phyloP scores from a whole-genome alignment of 495 filamentous ascomycete species.

The Penicillium bialowiezense region DNA sequence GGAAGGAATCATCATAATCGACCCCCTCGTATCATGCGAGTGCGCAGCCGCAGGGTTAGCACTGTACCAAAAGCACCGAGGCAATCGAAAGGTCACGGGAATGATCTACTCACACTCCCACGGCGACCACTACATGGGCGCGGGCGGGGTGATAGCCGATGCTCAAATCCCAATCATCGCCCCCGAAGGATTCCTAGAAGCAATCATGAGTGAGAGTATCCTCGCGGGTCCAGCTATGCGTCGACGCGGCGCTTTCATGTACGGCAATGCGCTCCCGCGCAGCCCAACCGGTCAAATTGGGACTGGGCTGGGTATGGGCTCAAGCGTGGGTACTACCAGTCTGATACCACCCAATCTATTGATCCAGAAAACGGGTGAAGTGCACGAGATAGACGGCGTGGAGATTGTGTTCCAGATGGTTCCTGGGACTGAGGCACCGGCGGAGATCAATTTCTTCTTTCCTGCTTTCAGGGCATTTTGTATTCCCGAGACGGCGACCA shows the following conservation, averaged over 20 bases:
- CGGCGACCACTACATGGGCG: constrained; percentile 20
- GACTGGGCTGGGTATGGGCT: constrained; percentile 12
- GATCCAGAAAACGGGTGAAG: constrained; percentile 12
- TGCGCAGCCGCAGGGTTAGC: constrained; percentile 11
- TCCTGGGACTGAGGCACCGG: constrained; percentile 23
- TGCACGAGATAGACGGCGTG: constrained; percentile 10
- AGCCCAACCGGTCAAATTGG: constrained; percentile 14
- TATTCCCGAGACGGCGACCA: constrained; percentile 19
- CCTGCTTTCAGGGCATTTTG: constrained; percentile 14
- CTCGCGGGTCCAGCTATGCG: constrained; percentile 15
- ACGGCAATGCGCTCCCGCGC: constrained; percentile 10
- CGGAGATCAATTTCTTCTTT: constrained; percentile 24
- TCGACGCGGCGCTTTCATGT: constrained; percentile 20
- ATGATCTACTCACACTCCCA: constrained; percentile 24
- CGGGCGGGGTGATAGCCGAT: constrained; percentile 7
- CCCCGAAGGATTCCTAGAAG: constrained; percentile 19
- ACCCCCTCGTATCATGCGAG: constrained; percentile 20
- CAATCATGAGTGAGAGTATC: constrained; percentile 17
- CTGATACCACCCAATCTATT: constrained; percentile 17
- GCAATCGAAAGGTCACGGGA: constrained; percentile 8
- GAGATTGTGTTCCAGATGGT: constrained; percentile 22
- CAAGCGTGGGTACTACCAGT: constrained; percentile 2
- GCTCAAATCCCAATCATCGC: constrained; percentile 11
- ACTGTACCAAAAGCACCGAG: constrained; percentile 12
- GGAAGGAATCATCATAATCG: constrained; percentile 19